These are phyloP conservation scores for Quillaja saponaria DNA, from an alignment of 306 rosid species.

Conservation along the genomic window DNA sequence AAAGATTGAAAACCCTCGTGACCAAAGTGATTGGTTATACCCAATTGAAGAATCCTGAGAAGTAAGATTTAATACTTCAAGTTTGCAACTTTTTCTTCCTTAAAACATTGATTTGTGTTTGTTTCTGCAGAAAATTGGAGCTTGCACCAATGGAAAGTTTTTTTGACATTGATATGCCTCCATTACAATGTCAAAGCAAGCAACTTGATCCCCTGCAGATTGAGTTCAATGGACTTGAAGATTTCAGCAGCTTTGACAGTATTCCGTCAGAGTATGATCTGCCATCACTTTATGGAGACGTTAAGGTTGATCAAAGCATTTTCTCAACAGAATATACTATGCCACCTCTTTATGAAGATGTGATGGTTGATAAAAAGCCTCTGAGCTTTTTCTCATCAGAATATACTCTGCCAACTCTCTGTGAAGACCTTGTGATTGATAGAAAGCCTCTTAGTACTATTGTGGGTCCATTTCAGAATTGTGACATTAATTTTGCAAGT, in stretches of 20 bases:
- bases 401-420: slow-evolving; percentile 10
- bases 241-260: slow-evolving; percentile 13
- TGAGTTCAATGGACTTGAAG: slow-evolving; percentile 42
- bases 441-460: slow-evolving; percentile 29
- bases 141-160: slow-evolving; percentile 37
- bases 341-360: slow-evolving; percentile 8
- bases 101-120: no score
- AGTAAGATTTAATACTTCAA: slow-evolving; percentile 35
- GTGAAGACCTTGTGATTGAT: slow-evolving; percentile 32
- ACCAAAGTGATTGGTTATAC: slow-evolving; percentile 25
- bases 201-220: slow-evolving; percentile 17
- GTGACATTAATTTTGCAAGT: neutral
- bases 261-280: no score
- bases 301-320: no score
- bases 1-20: slow-evolving; percentile 38
- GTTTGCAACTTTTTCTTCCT: neutral
- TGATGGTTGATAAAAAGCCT: neutral
- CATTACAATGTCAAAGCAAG: slow-evolving; percentile 23
- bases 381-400: slow-evolving; percentile 30
- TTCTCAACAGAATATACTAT: slow-evolving; percentile 6
- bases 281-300: no score
- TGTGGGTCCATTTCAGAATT: neutral
- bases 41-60: slow-evolving; percentile 12
- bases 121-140: slow-evolving; percentile 48
- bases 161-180: slow-evolving; percentile 11